Evolutionary conservation across 2,329 filamentous ascomycete species (phyloP).

Genomic region (Lizonia empirigonia): DNA sequence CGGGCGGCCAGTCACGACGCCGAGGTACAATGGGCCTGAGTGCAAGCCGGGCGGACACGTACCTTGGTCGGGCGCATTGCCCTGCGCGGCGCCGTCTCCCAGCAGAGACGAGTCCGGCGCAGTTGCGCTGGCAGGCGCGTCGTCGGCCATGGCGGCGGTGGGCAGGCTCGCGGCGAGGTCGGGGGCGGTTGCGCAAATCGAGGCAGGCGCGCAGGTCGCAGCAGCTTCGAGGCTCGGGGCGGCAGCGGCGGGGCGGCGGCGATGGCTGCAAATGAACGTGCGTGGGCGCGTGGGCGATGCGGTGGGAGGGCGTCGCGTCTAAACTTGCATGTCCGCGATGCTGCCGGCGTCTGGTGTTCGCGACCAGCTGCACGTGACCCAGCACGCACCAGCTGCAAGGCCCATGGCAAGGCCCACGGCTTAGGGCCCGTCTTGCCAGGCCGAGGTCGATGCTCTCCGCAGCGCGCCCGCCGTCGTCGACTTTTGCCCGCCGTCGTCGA

Average conservation of each 20-base stretch:
- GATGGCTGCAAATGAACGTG: conserved; percentile 35
- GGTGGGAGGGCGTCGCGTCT: conserved; percentile 38
- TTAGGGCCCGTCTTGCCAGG: conserved; percentile 4
- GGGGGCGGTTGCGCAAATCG: conserved; percentile 3
- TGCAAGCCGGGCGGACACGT: conserved; percentile 12
- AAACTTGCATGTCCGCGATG: conserved; percentile 37
- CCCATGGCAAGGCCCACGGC: neutral
- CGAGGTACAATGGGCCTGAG: no score
- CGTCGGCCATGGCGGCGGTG: conserved; percentile 42
- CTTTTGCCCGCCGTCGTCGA: no score
- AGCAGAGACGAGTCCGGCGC: conserved; percentile 34
- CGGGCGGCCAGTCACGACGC: no score
- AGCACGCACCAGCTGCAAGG: conserved; percentile 20
- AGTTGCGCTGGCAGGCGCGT: conserved; percentile 36
- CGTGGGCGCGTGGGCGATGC: conserved; percentile 35
- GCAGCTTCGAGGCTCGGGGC: conserved; percentile 5
- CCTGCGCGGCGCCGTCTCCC: conserved; percentile 31
- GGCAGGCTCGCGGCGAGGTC: conserved; percentile 10
- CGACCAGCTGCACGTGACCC: conserved; percentile 23
- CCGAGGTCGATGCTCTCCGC: conserved; percentile 13
- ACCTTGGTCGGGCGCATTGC: conserved; percentile 42
- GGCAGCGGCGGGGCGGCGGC: no score
- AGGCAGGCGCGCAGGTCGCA: neutral
- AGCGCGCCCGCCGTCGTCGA: neutral
- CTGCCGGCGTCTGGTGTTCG: conserved; percentile 26